Evolutionary conservation across 1,139 yeast species (phyloP).

Genomic region (Kodamaea arcana): DNA sequence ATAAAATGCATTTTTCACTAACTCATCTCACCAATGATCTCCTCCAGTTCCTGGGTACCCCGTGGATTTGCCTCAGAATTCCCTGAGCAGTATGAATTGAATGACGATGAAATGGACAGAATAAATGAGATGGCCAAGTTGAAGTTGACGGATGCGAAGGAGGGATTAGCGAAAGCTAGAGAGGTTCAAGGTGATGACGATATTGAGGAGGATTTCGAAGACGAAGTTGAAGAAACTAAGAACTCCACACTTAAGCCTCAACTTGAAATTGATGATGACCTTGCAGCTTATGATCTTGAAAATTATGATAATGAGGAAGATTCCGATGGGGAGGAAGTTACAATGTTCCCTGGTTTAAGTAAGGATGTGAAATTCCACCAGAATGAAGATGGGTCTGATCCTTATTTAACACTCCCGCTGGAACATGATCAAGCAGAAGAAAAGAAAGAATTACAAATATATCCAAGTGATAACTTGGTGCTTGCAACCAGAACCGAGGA

Average conservation of each 20-base stretch:
- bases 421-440: conserved; percentile 66
- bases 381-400: conserved; percentile 58
- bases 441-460: conserved; percentile 77
- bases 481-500: conserved; percentile 95
- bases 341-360: conserved; percentile 70
- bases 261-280: conserved; percentile 69
- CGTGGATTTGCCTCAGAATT: conserved; percentile 92
- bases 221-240: conserved; percentile 9
- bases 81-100: conserved; percentile 82
- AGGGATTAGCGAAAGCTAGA: conserved; percentile 47
- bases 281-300: conserved; percentile 84
- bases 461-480: conserved; percentile 85
- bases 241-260: conserved; percentile 39
- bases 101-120: conserved; percentile 91
- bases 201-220: conserved; percentile 4
- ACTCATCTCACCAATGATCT: conserved; percentile 53
- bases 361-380: conserved; percentile 51
- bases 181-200: conserved; percentile 18
- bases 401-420: conserved; percentile 72
- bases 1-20: neutral
- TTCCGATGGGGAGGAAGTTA: conserved; percentile 47
- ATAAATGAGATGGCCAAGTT: conserved; percentile 81
- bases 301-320: conserved; percentile 60
- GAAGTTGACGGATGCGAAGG: conserved; percentile 71
- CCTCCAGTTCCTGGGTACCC: conserved; percentile 94